A percentile compares a stretch with the other conserved stretches of the same genome.
phyloP scores from a whole-genome alignment of 2,329 filamentous ascomycete species.

The Diaporthe caulivora region DNA sequence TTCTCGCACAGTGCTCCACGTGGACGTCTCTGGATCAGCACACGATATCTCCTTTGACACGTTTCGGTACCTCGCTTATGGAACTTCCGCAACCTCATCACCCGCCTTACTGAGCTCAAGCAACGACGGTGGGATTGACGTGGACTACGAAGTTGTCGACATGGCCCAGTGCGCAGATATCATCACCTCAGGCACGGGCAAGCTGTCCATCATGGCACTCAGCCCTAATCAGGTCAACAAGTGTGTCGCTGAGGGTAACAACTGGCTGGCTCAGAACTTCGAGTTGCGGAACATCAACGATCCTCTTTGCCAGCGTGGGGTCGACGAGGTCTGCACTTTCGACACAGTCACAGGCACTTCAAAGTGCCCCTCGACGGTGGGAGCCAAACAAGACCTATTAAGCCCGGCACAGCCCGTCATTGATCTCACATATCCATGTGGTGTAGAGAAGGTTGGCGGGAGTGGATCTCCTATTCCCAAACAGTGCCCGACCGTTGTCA shows the following conservation, averaged over 20 bases:
- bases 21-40: conserved; percentile 68
- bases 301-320: conserved; percentile 61
- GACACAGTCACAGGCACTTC: not conserved
- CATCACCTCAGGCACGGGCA: conserved; percentile 60
- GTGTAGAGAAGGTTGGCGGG: not conserved
- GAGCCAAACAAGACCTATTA: not conserved
- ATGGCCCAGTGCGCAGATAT: conserved; percentile 63
- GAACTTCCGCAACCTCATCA: conserved; percentile 56
- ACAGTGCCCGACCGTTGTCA: not conserved
- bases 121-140: conserved; percentile 62
- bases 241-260: conserved; percentile 59
- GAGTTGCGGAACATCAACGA: conserved; percentile 67
- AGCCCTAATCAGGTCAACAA: conserved; percentile 66
- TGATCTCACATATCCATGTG: conserved; percentile 11
- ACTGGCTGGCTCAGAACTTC: conserved; percentile 66
- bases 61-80: conserved; percentile 69
- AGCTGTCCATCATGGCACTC: conserved; percentile 66
- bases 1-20: conserved; percentile 67
- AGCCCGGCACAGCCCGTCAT: conserved; percentile 26
- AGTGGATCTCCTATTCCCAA: not conserved
- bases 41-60: conserved; percentile 73
- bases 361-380: conserved; percentile 2
- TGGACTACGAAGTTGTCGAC: conserved; percentile 61
- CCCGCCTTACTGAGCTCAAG: conserved; percentile 52
- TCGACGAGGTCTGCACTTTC: conserved; percentile 63